Percentiles rank a stretch among this genome's conserved stretches.
Conservation (phyloP, 2,329 filamentous ascomycete species). For the Cephalotrichum gorgonifer region DNA sequence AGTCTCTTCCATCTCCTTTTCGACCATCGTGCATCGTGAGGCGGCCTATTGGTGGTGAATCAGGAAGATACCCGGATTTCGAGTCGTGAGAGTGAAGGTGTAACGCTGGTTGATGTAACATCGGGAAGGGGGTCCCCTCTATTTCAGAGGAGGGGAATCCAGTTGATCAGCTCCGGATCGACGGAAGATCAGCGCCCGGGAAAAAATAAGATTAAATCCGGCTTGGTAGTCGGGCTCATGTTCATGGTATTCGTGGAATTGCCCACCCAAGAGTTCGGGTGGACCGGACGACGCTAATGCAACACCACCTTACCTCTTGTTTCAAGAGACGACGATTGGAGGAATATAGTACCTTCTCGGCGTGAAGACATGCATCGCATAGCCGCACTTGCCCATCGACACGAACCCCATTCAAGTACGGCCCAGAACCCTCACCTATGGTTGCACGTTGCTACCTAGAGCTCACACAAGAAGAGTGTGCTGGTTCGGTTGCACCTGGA, state of each 20-base stretch:
- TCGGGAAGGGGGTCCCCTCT: neutral
- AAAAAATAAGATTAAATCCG: neutral
- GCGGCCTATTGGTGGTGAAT: neutral
- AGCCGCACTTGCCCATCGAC: too few relatives aligned
- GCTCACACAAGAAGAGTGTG: too few relatives aligned
- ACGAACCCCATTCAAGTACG: too few relatives aligned
- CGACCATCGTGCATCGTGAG: too few relatives aligned
- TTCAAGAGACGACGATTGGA: neutral
- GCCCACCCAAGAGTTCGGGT: neutral
- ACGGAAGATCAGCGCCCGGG: neutral
- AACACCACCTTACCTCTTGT: neutral
- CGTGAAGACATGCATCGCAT: too few relatives aligned
- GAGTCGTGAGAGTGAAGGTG: neutral
- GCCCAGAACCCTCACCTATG: too few relatives aligned
- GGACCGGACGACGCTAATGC: neutral
- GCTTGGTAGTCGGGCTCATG: neutral
- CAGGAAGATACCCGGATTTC: neutral
- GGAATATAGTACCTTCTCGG: too few relatives aligned
- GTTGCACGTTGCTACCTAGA: too few relatives aligned
- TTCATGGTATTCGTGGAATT: neutral
- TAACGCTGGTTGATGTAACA: neutral
- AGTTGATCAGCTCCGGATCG: neutral
- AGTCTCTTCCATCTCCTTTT: too few relatives aligned
- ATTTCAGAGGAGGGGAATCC: neutral
- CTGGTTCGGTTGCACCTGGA: too few relatives aligned